Percentiles rank a stretch among this genome's conserved stretches.
phyloP scores from a whole-genome alignment of 2,329 filamentous ascomycete species.

The Plectosphaerella sp. region DNA sequence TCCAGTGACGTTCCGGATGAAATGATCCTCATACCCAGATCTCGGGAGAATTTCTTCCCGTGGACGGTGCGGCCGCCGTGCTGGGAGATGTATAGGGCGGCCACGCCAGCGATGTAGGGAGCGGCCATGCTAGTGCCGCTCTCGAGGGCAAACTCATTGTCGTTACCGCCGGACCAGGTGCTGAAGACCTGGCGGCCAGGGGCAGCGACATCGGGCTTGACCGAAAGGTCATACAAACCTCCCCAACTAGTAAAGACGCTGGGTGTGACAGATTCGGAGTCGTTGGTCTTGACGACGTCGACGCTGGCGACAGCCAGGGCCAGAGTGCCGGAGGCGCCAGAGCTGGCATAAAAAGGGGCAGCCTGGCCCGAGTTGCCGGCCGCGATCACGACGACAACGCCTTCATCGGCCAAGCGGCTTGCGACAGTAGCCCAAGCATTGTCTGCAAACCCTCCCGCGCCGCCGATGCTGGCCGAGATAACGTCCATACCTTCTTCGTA shows the following conservation, averaged over 20 bases:
- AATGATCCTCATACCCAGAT: constrained; percentile 21
- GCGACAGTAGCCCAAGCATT: neutral
- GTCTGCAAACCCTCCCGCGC: constrained; percentile 20
- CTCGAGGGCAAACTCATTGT: constrained; percentile 31
- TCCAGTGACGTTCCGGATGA: constrained; percentile 20
- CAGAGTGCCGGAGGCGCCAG: constrained; percentile 32
- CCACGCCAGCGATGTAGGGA: constrained; percentile 37
- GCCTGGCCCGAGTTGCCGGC: constrained; percentile 46
- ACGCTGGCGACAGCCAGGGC: constrained; percentile 33
- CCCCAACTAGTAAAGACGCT: constrained; percentile 34
- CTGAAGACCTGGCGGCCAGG: constrained; percentile 35
- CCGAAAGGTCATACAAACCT: constrained; percentile 32
- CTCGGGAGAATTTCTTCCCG: constrained; percentile 20
- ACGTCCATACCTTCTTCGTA: constrained; percentile 32
- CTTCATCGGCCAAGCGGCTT: constrained; percentile 22
- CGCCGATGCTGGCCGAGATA: constrained; percentile 34
- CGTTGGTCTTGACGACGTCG: constrained; percentile 34
- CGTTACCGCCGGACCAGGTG: constrained; percentile 33
- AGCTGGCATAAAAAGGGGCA: constrained; percentile 40
- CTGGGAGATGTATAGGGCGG: constrained; percentile 25
- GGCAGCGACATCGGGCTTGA: constrained; percentile 36
- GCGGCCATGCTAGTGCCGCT: constrained; percentile 44
- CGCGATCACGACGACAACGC: constrained; percentile 44
- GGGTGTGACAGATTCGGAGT: constrained; percentile 8
- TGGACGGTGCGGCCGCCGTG: constrained; percentile 22